These are phyloP conservation scores for Glycine tomentella DNA, from an alignment of 306 rosid genomes.

Conservation along the genomic window DNA sequence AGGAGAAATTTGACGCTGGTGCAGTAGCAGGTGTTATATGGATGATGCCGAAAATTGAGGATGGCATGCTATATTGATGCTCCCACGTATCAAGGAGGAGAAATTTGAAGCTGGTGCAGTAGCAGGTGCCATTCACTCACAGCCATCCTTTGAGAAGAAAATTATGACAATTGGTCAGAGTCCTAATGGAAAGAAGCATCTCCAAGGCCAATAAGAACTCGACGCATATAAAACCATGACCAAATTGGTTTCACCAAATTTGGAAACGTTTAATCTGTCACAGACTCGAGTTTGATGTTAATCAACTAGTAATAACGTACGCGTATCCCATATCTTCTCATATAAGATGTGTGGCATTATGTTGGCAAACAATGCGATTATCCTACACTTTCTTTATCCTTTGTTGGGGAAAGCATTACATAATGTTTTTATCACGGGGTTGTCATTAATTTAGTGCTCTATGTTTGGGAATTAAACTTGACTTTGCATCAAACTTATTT, in stretches of 20 bases:
- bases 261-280: constrained; percentile 47
- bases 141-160: constrained; percentile 42
- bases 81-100: too few relatives aligned
- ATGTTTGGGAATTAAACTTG: neutral
- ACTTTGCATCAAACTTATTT: constrained; percentile 24
- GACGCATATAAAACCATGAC: constrained; percentile 41
- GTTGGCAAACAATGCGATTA: constrained; percentile 27
- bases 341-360: constrained; percentile 44
- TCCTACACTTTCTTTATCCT: constrained; percentile 41
- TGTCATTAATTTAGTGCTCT: too few relatives aligned
- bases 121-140: constrained; percentile 33
- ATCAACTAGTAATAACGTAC: neutral
- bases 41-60: too few relatives aligned
- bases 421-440: neutral
- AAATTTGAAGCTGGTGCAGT: too few relatives aligned
- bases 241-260: constrained; percentile 53
- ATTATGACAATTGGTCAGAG: neutral
- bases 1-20: too few relatives aligned
- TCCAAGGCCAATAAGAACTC: constrained; percentile 52
- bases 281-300: constrained; percentile 10
- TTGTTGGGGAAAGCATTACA: constrained; percentile 47
- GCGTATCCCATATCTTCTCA: constrained; percentile 20
- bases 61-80: too few relatives aligned
- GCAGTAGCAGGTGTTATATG: too few relatives aligned
- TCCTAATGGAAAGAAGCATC: constrained; percentile 21